These are phyloP conservation scores for Erodium maritimum DNA, from an alignment of 345 rosid genomes.

Conservation along the genomic window DNA sequence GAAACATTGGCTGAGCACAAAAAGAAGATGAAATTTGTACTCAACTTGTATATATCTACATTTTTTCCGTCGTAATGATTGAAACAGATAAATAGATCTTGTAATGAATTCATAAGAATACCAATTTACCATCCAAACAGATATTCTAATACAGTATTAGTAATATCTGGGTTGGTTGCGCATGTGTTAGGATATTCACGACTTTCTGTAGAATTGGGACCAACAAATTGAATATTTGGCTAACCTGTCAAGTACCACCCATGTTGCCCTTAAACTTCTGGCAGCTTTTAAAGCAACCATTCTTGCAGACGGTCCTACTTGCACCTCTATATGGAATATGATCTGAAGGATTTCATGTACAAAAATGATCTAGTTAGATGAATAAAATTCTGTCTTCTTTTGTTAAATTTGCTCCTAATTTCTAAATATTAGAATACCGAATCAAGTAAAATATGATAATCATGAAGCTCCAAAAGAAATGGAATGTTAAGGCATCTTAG, in stretches of 20 bases:
- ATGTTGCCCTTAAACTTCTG: constrained; percentile 32
- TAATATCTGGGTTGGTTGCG: neutral
- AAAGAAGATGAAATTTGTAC: neutral
- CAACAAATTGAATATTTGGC: neutral
- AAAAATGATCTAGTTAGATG: neutral
- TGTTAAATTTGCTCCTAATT: no score
- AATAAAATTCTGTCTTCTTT: no score
- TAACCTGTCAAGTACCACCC: constrained; percentile 52
- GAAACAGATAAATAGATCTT: no score
- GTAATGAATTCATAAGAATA: no score
- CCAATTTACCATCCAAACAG: no score
- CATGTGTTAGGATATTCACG: neutral
- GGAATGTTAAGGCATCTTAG: neutral
- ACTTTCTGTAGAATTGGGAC: neutral
- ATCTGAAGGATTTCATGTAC: constrained; percentile 23
- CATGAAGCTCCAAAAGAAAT: neutral
- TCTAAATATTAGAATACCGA: no score
- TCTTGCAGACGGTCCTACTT: constrained; percentile 23
- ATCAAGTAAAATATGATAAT: neutral
- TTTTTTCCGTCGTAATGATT: neutral
- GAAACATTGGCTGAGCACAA: no score
- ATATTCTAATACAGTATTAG: neutral
- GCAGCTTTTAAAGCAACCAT: constrained; percentile 24
- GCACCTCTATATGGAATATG: constrained; percentile 27
- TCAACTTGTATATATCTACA: neutral